Base-by-base conservation (phyloP, 2,329 filamentous ascomycete species). In the Neonectria hederae region DNA sequence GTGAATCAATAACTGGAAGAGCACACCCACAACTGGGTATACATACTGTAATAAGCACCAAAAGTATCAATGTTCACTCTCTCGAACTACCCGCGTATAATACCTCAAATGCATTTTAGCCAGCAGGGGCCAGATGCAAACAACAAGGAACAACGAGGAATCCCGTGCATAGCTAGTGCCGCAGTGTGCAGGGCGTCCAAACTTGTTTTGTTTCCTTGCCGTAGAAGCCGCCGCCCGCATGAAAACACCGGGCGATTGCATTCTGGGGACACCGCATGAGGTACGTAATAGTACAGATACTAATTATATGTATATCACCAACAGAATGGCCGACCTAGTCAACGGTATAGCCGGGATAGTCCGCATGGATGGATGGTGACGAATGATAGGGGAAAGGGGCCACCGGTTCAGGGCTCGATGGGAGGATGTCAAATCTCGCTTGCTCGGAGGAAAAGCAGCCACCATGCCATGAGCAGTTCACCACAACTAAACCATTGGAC, bases 361-460 rank as follows among this genome's bases (percentile, higher is more conserved):
- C n/a, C n/a, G 10, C 4, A 35, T 13, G 32, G 10, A 35, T 14
- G 10, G 13, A 8, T 42, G n/a, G n/a, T n/a, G 38, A 42, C 38
- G 38, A 42, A 11, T 42, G 26, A 35, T 21, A 51, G 28, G 26
- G 26, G 48, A 19, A 14, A 32, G 19, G 11, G 24, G 24, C 45
- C 24, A 19, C 45, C 28, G n/a, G 38, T 10, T 19, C n/a, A n/a
- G n/a, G 38, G n/a, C 38, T 42, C 38, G 64, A 45, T 52, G 59
- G 66, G 60, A 54, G 26, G 40, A 19, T 30, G 35, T 51, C 63
- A 65, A 72, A 72, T 72, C 53, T 72, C 70, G 70, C 70, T 72
- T 72, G 65, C 42, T 67, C 66, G 65, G 68, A 52, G 49, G 42
- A 59, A 63, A 51, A 65, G 54, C 67, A 59, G 61, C 61, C 55